A percentile compares a stretch with the other conserved stretches of the same genome.
Evolutionary conservation across 352 stramenopile genomes (phyloP).

Genomic region (Globisporangium cylindrosporum): DNA sequence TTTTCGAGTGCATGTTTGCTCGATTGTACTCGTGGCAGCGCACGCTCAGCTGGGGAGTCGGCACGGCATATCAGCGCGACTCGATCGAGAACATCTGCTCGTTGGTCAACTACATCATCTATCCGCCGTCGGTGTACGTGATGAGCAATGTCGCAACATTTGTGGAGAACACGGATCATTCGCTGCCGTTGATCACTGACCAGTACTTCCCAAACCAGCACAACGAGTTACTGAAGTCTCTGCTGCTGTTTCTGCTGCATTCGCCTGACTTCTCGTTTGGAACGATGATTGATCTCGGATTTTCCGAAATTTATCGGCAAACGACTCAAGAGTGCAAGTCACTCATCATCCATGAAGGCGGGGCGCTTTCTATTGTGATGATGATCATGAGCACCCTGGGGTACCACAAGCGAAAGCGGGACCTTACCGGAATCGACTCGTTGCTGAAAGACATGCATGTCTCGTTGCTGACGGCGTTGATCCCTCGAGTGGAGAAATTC

Average conservation of each 20-base stretch:
- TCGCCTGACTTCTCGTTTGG: slow-evolving; percentile 69
- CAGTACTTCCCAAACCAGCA: slow-evolving; percentile 75
- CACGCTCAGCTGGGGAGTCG: slow-evolving; percentile 80
- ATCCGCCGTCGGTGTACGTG: slow-evolving; percentile 82
- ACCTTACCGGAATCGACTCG: slow-evolving; percentile 66
- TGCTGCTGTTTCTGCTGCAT: slow-evolving; percentile 64
- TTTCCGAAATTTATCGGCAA: slow-evolving; percentile 74
- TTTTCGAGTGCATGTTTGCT: slow-evolving; percentile 78
- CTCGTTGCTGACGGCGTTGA: slow-evolving; percentile 45
- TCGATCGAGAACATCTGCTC: slow-evolving; percentile 87
- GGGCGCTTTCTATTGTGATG: slow-evolving; percentile 83
- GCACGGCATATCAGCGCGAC: slow-evolving; percentile 80
- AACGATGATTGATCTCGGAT: slow-evolving; percentile 76
- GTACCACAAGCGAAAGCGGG: slow-evolving; percentile 83
- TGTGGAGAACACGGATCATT: slow-evolving; percentile 81
- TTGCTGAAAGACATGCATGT: slow-evolving; percentile 50
- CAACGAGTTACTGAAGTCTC: slow-evolving; percentile 80
- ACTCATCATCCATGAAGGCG: slow-evolving; percentile 72
- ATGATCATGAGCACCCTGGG: slow-evolving; percentile 82
- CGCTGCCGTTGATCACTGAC: slow-evolving; percentile 80
- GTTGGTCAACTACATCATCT: slow-evolving; percentile 85
- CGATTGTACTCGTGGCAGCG: slow-evolving; percentile 79
- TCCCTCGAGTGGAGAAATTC: slow-evolving; percentile 77
- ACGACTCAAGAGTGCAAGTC: slow-evolving; percentile 48
- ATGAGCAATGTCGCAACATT: slow-evolving; percentile 84